Conservation (phyloP, 768 basidiomycete genomes). For the Pleurotus ostreatus region DNA sequence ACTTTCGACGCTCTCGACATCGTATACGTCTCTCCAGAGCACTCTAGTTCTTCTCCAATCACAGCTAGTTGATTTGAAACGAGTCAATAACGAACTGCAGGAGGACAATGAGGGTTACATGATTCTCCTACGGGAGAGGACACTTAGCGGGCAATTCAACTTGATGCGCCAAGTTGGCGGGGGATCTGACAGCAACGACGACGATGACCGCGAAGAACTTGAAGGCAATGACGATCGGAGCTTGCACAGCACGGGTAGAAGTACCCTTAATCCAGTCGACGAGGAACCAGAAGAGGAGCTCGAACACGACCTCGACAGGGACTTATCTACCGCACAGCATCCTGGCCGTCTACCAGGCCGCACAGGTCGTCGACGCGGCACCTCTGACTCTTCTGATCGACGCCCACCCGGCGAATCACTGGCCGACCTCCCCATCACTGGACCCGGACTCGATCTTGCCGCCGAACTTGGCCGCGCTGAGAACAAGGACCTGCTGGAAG, state of each 20-base stretch:
- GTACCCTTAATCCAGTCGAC: conserved; percentile 60
- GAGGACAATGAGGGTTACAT: conserved; percentile 98
- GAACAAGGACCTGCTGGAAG: conserved; percentile 76
- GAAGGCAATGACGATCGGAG: conserved; percentile 45
- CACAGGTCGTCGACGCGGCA: conserved; percentile 38
- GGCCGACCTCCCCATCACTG: conserved; percentile 82
- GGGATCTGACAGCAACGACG: conserved; percentile 26
- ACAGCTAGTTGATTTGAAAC: conserved; percentile 82
- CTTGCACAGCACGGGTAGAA: conserved; percentile 52
- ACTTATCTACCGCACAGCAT: conserved; percentile 32
- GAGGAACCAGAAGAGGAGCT: conserved; percentile 46
- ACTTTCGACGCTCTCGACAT: conserved; percentile 81
- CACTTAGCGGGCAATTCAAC: conserved; percentile 85
- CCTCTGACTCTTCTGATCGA: conserved; percentile 34
- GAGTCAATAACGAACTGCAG: conserved; percentile 82
- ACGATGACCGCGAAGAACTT: conserved; percentile 32
- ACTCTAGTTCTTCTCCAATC: conserved; percentile 81
- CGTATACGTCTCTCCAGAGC: conserved; percentile 77
- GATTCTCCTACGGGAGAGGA: conserved; percentile 88
- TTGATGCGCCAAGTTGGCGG: conserved; percentile 64
- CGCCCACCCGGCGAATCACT: conserved; percentile 71
- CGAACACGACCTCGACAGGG: conserved; percentile 31
- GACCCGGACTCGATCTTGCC: conserved; percentile 85
- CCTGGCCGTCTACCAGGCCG: conserved; percentile 26
- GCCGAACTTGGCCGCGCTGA: conserved; percentile 90